phyloP scores from a whole-genome alignment of 345 rosid genomes.

The Hypericum perforatum region DNA sequence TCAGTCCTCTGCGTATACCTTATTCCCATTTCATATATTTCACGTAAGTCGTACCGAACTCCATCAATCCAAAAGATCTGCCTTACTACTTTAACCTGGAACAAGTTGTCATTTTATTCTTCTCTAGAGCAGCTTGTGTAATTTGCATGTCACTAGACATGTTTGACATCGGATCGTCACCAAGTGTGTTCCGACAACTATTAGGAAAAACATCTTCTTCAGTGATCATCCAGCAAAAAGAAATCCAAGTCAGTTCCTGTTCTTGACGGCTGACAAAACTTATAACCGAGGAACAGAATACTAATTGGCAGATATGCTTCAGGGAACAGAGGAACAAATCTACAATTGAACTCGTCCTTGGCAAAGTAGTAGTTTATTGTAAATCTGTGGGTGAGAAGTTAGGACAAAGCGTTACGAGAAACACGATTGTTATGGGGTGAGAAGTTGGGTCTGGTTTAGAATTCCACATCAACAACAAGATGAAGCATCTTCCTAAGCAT shows the following conservation, averaged over 20 bases:
- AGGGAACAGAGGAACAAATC: slow-evolving; percentile 53
- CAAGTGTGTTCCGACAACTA: slow-evolving; percentile 52
- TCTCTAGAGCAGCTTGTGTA: slow-evolving; percentile 68
- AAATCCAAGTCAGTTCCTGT: slow-evolving; percentile 78
- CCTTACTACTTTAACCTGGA: slow-evolving; percentile 56
- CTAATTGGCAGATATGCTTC: slow-evolving; percentile 49
- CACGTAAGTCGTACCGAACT: slow-evolving; percentile 63
- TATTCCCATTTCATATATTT: slow-evolving; percentile 70
- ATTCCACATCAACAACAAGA: too few relatives aligned
- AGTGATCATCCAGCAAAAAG: slow-evolving; percentile 64
- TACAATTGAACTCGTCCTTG: slow-evolving; percentile 65
- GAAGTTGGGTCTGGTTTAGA: too few relatives aligned
- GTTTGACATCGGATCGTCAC: slow-evolving; percentile 22
- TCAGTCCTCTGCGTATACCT: too few relatives aligned
- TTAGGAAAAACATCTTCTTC: slow-evolving; percentile 71
- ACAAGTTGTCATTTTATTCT: slow-evolving; percentile 33
- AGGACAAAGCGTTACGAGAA: too few relatives aligned
- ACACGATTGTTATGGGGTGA: not conserved
- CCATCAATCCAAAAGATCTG: slow-evolving; percentile 83
- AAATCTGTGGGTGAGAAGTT: too few relatives aligned
- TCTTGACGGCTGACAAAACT: slow-evolving; percentile 67
- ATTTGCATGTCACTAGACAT: slow-evolving; percentile 54
- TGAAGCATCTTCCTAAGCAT: too few relatives aligned
- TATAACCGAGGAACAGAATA: slow-evolving; percentile 57
- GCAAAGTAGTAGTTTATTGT: slow-evolving; percentile 66